A percentile compares a stretch with the other conserved stretches of the same genome.
Conservation (phyloP, 768 basidiomycete species). For the Galerina marginata region DNA sequence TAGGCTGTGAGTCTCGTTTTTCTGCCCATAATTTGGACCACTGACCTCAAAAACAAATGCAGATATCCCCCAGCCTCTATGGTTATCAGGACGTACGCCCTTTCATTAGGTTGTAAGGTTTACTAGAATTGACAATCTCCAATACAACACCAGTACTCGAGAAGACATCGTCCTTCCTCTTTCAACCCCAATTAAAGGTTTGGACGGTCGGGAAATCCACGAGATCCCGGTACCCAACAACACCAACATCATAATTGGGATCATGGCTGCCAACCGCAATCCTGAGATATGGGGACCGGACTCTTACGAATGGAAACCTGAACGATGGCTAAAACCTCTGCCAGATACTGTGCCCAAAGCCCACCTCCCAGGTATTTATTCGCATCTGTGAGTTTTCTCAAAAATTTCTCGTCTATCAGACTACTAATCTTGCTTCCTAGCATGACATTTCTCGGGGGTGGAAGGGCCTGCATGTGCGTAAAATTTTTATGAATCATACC, state of each 20-base stretch:
- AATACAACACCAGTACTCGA: slow-evolving; percentile 18
- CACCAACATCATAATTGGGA: slow-evolving; percentile 35
- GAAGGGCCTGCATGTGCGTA: slow-evolving; percentile 50
- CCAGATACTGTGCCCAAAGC: slow-evolving; percentile 34
- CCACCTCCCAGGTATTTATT: slow-evolving; percentile 48
- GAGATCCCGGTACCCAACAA: slow-evolving; percentile 43
- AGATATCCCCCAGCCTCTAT: slow-evolving; percentile 31
- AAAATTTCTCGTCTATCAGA: background rate
- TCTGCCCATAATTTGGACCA: background rate
- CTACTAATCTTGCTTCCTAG: slow-evolving; percentile 24
- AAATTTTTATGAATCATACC: background rate
- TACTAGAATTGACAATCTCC: background rate
- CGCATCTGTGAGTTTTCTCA: slow-evolving; percentile 37
- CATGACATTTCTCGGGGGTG: slow-evolving; percentile 52
- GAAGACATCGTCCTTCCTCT: slow-evolving; percentile 30
- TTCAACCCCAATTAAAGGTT: slow-evolving; percentile 26
- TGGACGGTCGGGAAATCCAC: slow-evolving; percentile 27
- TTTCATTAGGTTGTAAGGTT: background rate
- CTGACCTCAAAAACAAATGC: background rate
- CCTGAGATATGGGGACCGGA: slow-evolving; percentile 53
- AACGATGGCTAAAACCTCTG: slow-evolving; percentile 47
- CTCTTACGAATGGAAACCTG: slow-evolving; percentile 52
- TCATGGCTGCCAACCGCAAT: slow-evolving; percentile 43
- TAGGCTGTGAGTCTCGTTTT: slow-evolving; percentile 24
- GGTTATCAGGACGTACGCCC: slow-evolving; percentile 22